These are phyloP conservation scores for Cercospora citrullina DNA, from an alignment of 2,329 filamentous ascomycete species.

Conservation along the genomic window DNA sequence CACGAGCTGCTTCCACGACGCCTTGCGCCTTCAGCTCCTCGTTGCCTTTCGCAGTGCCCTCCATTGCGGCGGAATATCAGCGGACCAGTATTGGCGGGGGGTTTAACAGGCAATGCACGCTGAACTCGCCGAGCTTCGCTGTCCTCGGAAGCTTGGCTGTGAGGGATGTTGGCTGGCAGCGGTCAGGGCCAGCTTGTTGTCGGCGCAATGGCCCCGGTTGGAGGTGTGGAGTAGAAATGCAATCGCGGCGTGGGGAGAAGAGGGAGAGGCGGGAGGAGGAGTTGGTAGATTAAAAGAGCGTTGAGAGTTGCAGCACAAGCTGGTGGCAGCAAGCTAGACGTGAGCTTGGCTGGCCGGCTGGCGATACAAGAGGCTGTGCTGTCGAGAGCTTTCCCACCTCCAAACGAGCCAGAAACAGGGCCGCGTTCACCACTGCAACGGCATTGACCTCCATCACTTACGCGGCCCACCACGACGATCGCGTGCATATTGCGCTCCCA, in stretches of 20 bases:
- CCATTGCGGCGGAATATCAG: slow-evolving; percentile 18
- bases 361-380: slow-evolving; percentile 4
- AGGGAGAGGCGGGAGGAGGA: background rate
- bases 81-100: background rate
- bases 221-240: background rate
- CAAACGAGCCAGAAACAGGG: slow-evolving; percentile 4
- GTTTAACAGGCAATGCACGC: background rate
- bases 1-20: slow-evolving; percentile 71
- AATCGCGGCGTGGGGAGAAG: background rate
- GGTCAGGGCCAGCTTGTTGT: slow-evolving; percentile 4
- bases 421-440: background rate
- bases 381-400: background rate
- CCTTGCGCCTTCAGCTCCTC: slow-evolving; percentile 78
- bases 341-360: background rate
- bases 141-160: background rate
- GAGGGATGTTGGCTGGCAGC: slow-evolving; percentile 5
- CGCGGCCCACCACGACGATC: background rate
- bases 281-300: background rate
- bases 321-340: background rate
- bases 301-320: background rate
- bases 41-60: slow-evolving; percentile 33
- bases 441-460: background rate
- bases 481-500: background rate
- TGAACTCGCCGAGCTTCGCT: slow-evolving; percentile 5
- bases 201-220: slow-evolving; percentile 2